phyloP scores from a whole-genome alignment of 176 grass and related monocot species.

The Raddia distichophylla region DNA sequence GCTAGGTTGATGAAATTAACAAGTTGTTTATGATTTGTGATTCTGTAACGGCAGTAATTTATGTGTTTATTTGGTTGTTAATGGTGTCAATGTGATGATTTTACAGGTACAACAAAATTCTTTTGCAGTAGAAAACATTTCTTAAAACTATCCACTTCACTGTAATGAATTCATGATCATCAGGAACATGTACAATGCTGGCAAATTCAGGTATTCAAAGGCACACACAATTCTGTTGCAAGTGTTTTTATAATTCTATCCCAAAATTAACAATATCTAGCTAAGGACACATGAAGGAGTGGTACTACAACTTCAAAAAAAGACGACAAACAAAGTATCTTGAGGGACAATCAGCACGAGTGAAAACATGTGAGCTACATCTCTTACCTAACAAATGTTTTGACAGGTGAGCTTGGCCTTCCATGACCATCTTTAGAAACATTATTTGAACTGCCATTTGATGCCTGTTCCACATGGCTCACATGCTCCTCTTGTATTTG shows the following conservation, averaged over 20 bases:
- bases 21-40: not conserved
- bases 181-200: not conserved
- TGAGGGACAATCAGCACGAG: not conserved
- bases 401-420: constrained; percentile 50
- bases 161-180: constrained; percentile 22
- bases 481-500: constrained; percentile 31
- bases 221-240: not conserved
- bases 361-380: constrained; percentile 20
- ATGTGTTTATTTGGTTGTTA: not conserved
- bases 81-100: not conserved
- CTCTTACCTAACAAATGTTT: constrained; percentile 52
- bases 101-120: not conserved
- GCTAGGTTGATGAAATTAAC: constrained; percentile 17
- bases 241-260: not conserved
- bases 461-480: constrained; percentile 32
- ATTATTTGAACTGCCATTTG: constrained; percentile 39
- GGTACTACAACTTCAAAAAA: not conserved
- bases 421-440: constrained; percentile 36
- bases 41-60: constrained; percentile 11
- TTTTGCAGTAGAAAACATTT: constrained; percentile 4
- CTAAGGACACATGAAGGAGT: not conserved
- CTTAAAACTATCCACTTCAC: constrained; percentile 21
- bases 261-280: constrained; percentile 21
- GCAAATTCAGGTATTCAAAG: constrained; percentile 17
- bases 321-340: constrained; percentile 4